Evolutionary conservation across 2,329 filamentous ascomycete genomes (phyloP).

Genomic region (Cladosporium austrohemisphaericum): DNA sequence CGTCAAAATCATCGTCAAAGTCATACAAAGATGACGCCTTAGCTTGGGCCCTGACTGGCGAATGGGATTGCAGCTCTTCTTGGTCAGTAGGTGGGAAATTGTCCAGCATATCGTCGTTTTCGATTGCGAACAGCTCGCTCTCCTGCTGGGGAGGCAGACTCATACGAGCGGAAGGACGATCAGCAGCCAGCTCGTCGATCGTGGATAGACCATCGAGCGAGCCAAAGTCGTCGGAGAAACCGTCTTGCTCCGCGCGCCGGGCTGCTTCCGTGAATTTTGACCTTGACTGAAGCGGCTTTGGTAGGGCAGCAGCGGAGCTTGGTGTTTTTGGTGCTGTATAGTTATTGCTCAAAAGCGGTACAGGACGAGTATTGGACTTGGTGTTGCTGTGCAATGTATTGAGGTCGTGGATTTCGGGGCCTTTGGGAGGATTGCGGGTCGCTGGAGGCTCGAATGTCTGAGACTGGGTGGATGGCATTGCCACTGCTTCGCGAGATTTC

Average conservation of each 20-base stretch:
- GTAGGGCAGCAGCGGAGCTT: not conserved
- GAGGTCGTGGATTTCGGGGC: constrained; percentile 20
- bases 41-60: not conserved
- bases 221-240: constrained; percentile 23
- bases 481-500: constrained; percentile 9
- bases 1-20: not conserved
- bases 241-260: constrained; percentile 3
- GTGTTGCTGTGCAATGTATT: constrained; percentile 26
- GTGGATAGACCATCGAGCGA: constrained; percentile 17
- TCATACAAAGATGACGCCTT: not conserved
- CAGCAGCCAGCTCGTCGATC: constrained; percentile 6
- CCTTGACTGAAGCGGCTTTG: not conserved
- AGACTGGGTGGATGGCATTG: constrained; percentile 6
- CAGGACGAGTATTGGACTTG: constrained; percentile 20
- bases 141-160: not conserved
- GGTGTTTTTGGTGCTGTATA: not conserved
- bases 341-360: constrained; percentile 18
- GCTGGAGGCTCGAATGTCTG: not conserved
- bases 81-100: not conserved
- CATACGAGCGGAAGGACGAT: not conserved
- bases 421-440: constrained; percentile 3
- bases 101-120: constrained; percentile 24
- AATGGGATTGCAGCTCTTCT: not conserved
- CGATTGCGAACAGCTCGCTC: not conserved
- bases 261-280: constrained; percentile 16